These are phyloP conservation scores for Meyerozyma guilliermondii DNA, from an alignment of 1,139 yeast genomes.

Conservation along the genomic window DNA sequence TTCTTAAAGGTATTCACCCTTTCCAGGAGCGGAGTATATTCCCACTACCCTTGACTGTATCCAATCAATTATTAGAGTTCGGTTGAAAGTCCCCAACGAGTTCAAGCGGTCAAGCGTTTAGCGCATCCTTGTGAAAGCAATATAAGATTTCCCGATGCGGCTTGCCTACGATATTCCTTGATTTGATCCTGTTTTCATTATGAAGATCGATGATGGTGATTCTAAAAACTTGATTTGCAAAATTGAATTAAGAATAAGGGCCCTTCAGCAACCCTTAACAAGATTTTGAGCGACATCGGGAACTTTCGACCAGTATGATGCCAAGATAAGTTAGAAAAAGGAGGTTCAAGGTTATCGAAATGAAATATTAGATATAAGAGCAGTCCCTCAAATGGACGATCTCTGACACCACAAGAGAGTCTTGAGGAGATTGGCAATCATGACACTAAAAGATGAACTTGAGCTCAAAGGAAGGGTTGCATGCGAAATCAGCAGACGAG, in stretches of 20 bases:
- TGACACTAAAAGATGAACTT: slow-evolving; percentile 77
- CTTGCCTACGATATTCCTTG: slow-evolving; percentile 87
- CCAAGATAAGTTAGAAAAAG: slow-evolving; percentile 58
- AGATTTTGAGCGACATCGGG: slow-evolving; percentile 57
- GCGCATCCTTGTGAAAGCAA: slow-evolving; percentile 68
- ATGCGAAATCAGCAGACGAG: slow-evolving; percentile 91
- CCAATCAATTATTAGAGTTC: slow-evolving; percentile 67
- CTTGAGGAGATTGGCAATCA: slow-evolving; percentile 74
- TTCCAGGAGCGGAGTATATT: slow-evolving; percentile 74
- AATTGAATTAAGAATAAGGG: slow-evolving; percentile 73
- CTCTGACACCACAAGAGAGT: slow-evolving; percentile 89
- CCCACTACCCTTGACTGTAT: slow-evolving; percentile 83
- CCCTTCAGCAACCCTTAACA: slow-evolving; percentile 66
- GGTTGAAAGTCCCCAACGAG: slow-evolving; percentile 80
- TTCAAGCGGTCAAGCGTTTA: slow-evolving; percentile 66
- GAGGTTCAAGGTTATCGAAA: slow-evolving; percentile 57
- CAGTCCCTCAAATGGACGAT: slow-evolving; percentile 91
- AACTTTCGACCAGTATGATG: slow-evolving; percentile 56
- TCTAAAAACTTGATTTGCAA: slow-evolving; percentile 68
- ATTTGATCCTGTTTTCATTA: slow-evolving; percentile 84
- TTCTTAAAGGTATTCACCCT: slow-evolving; percentile 89
- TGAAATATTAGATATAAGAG: slow-evolving; percentile 77
- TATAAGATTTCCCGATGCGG: slow-evolving; percentile 74
- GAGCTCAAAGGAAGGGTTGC: slow-evolving; percentile 94
- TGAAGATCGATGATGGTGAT: slow-evolving; percentile 83